Evolutionary conservation across 2,329 filamentous ascomycete genomes (phyloP).

Genomic region (Sordariomycetes sp.): DNA sequence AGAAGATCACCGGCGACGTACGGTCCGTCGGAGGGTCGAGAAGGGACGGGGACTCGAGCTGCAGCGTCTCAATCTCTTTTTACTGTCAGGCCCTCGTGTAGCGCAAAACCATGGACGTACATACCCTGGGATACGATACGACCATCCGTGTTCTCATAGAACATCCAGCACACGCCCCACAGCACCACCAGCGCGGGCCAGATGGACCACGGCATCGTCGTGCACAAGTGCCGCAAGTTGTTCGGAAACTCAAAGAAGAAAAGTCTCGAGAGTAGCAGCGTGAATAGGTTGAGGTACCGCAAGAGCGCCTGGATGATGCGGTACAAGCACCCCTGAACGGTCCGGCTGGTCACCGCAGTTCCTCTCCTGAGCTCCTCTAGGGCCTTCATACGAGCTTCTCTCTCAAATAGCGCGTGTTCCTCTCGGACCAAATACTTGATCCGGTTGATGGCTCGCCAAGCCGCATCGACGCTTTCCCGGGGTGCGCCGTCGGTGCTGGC

Average conservation of each 20-base stretch:
- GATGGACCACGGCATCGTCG: background rate
- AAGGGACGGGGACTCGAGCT: background rate
- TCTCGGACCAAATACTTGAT: background rate
- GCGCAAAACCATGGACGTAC: background rate
- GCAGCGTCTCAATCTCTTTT: background rate
- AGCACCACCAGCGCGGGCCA: background rate
- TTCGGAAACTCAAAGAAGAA: slow-evolving; percentile 1
- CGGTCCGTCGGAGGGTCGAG: background rate
- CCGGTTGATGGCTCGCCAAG: background rate
- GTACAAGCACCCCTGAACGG: background rate
- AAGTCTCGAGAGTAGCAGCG: background rate
- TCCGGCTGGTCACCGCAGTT: too few species aligned
- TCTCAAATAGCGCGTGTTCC: background rate
- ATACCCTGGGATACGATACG: background rate
- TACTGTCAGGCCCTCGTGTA: background rate
- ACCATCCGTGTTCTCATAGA: background rate
- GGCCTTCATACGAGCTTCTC: background rate
- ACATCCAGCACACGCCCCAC: background rate
- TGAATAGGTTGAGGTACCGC: background rate
- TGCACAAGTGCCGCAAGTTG: background rate
- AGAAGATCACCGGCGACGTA: background rate
- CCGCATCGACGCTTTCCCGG: background rate
- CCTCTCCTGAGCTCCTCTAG: background rate
- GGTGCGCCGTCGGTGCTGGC: background rate
- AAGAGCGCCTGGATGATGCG: background rate